A percentile compares a stretch with the other conserved stretches of the same genome.
Conservation (phyloP, 208 protist genomes). For the Phytomonas sp. region DNA sequence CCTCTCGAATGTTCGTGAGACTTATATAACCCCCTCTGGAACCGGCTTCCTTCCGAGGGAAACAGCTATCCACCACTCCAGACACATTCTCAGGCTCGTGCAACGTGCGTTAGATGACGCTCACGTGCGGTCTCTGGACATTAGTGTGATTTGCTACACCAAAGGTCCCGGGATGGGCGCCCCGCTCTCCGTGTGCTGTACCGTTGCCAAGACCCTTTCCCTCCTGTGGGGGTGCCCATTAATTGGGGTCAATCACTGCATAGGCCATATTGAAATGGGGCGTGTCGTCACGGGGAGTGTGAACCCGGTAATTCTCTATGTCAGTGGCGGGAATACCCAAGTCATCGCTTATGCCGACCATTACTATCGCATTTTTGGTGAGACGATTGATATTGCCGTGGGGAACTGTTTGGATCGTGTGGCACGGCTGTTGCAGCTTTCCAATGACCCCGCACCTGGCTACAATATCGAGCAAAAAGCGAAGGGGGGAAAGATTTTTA, state of each 20-base stretch:
- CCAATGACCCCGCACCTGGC: slow-evolving; percentile 98
- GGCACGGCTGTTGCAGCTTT: slow-evolving; percentile 91
- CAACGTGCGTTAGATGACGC: slow-evolving; percentile 91
- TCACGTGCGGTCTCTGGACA: slow-evolving; percentile 66
- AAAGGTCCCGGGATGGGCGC: slow-evolving; percentile 97
- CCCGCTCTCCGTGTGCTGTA: slow-evolving; percentile 88
- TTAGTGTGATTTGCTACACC: slow-evolving; percentile 95
- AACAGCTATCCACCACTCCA: slow-evolving; percentile 96
- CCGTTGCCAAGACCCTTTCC: slow-evolving; percentile 66
- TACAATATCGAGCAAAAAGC: slow-evolving; percentile 99
- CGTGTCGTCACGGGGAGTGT: slow-evolving; percentile 90
- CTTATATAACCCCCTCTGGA: slow-evolving; percentile 96
- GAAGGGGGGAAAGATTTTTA: slow-evolving; percentile 58
- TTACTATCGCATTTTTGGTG: slow-evolving; percentile 99
- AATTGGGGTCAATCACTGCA: slow-evolving; percentile 99
- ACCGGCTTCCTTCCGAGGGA: slow-evolving; percentile 98
- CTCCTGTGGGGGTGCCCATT: slow-evolving; percentile 89
- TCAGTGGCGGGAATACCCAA: slow-evolving; percentile 99
- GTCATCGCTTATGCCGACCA: slow-evolving; percentile 94
- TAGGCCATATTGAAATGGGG: slow-evolving; percentile 99
- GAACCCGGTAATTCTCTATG: slow-evolving; percentile 98
- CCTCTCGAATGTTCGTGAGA: slow-evolving; percentile 95
- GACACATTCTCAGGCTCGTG: slow-evolving; percentile 69
- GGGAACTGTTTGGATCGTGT: slow-evolving; percentile 98
- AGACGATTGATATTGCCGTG: slow-evolving; percentile 99